Base-by-base conservation (phyloP, 352 stramenopile genomes). In the Pythium pyrilobum region DNA sequence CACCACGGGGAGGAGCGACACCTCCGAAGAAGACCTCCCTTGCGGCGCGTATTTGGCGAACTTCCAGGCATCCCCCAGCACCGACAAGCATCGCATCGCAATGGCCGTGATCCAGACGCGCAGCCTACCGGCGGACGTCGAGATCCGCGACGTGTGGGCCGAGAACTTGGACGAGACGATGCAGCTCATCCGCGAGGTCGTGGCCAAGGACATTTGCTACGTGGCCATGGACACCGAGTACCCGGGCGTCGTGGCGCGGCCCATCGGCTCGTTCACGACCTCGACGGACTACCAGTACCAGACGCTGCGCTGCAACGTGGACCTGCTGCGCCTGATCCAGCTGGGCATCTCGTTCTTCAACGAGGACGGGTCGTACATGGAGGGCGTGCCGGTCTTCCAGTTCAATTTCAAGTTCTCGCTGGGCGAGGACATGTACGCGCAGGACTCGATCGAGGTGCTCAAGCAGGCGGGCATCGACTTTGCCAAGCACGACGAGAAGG, bases 221-320 rank as follows among this genome's bases (percentile, higher is more conserved):
- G 92, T 99, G 32, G 96, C 97, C 24, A 99, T 99, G 97, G 97
- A 99, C 74, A 99, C 97, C 5, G 97, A 99, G 81, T 99, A 99
- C 74, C 97, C 97, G 7, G 97, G 97, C 42, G 96, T 99, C 15
- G 97, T 99, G 32, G 97, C 96, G 11, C 92, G 97, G 16, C 97
- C 97, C 18, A 97, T 99, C 24, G 95, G 95, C 7, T 97, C 98
- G 60, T 96, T 97, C 58, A 76, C 81, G 41, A 96, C 80, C n/a
- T 96, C 89, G 41, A 87, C 86, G 9, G 96, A 99, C 64, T 99
- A 98, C 78, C 94, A 98, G 74, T 99, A 99, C 81, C 92, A 96
- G 72, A 98, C 92, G 23, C 69, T 99, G 60, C 96, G 97, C 46
- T 98, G 96, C 77, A 99, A 99, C 78, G 97, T 99, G 18, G 97